phyloP scores from a whole-genome alignment of 306 rosid genomes.

The Hippophae gyantsensis region DNA sequence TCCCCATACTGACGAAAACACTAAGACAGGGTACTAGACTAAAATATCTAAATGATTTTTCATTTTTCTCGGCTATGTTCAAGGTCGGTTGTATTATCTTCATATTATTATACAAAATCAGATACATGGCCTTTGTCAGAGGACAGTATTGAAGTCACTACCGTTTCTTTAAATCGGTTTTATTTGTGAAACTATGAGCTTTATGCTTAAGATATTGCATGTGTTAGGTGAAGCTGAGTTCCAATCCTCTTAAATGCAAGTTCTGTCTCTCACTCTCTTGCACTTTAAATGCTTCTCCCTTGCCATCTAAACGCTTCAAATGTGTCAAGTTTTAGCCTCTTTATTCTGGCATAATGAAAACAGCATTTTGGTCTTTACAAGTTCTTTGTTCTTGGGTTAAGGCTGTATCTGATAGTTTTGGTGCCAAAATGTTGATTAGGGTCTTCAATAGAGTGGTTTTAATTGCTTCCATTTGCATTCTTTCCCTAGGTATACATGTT shows the following conservation, averaged over 20 bases:
- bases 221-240: slow-evolving; percentile 16
- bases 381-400: slow-evolving; percentile 7
- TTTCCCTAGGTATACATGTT: slow-evolving; percentile 27
- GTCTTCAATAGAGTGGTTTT: slow-evolving; percentile 10
- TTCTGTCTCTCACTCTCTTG: slow-evolving; percentile 5
- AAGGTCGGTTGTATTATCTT: too few species aligned
- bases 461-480: slow-evolving; percentile 22
- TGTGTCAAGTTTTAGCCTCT: slow-evolving; percentile 13
- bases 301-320: neutral
- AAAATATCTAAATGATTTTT: too few species aligned
- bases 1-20: too few species aligned
- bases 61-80: too few species aligned
- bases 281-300: slow-evolving; percentile 6
- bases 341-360: slow-evolving; percentile 9
- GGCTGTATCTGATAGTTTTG: slow-evolving; percentile 1
- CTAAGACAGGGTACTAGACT: too few species aligned
- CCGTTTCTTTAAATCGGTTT: neutral
- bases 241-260: slow-evolving; percentile 15
- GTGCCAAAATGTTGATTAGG: neutral
- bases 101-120: too few species aligned
- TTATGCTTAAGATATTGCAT: slow-evolving; percentile 3
- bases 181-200: neutral
- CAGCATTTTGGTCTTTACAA: slow-evolving; percentile 7
- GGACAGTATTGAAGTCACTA: neutral
- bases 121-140: neutral